Conservation (phyloP, 2,329 filamentous ascomycete genomes). For the Geosmithia flava region DNA sequence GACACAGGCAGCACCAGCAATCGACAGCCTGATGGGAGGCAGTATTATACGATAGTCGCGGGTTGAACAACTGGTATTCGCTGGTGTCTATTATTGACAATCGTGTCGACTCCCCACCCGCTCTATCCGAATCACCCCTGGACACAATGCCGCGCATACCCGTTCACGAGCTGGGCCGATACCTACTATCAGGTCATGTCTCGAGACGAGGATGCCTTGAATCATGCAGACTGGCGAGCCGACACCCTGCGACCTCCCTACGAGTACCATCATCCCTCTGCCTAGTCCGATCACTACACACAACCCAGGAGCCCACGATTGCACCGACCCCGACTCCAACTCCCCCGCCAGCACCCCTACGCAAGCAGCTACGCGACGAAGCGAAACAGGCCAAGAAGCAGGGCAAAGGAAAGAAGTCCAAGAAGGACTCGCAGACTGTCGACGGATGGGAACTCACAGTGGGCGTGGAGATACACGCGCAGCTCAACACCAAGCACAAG, state of each 20-base stretch:
- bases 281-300: slow-evolving; percentile 17
- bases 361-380: slow-evolving; percentile 62
- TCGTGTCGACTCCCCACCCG: neutral
- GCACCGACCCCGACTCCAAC: slow-evolving; percentile 7
- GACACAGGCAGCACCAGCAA: neutral
- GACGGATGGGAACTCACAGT: slow-evolving; percentile 85
- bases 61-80: neutral
- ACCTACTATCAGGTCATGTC: slow-evolving; percentile 33
- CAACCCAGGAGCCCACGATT: slow-evolving; percentile 14
- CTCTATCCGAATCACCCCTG: neutral
- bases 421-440: slow-evolving; percentile 35
- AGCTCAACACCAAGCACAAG: slow-evolving; percentile 80
- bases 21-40: neutral
- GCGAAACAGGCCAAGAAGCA: slow-evolving; percentile 59
- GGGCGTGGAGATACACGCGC: slow-evolving; percentile 93
- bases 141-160: slow-evolving; percentile 29
- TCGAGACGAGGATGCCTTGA: slow-evolving; percentile 26
- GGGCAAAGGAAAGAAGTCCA: slow-evolving; percentile 33
- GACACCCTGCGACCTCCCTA: slow-evolving; percentile 1
- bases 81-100: neutral
- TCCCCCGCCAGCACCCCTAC: slow-evolving; percentile 35
- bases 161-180: slow-evolving; percentile 30
- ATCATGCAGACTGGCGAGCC: slow-evolving; percentile 3
- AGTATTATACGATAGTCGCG: neutral
- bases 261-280: neutral